Evolutionary conservation across 2,329 filamentous ascomycete species (phyloP), one percentile per base, ranked within the genome.

Genomic region (Magnaporthales sp.): DNA sequence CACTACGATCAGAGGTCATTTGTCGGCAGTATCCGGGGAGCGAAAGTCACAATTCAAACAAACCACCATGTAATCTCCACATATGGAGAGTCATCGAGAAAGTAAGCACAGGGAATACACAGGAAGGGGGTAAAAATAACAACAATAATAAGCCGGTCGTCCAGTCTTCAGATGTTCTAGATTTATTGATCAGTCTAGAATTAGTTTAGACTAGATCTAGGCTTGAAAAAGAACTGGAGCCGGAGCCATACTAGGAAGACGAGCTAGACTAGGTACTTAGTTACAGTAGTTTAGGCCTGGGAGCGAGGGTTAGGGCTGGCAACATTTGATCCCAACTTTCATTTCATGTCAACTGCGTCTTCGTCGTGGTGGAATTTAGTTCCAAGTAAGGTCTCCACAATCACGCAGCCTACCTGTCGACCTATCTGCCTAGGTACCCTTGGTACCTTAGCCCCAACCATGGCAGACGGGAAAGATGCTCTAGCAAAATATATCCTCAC

Each of bases 401-500:
- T 46, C 15, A 46, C 38, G 38, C 19, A 46, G 32, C 32, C 32
- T 38, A 38, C 32, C 32, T 15, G 8, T 11, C 32, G 11, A 38
- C 11, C 32, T 15, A 5, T n/a, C n/a, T 9, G 30, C 30, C 30
- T 31, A 31, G 30, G 30, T 9, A 31, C 30, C 32, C 38, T 46
- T 7, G 38, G n/a, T 19, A 46, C 38, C 15, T 46, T 19, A 46
- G 15, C 38, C 38, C 15, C 15, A 46, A n/a, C 38, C 22, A 32
- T 38, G 62, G 27, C 27, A 58, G 54, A 65, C 10, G 54, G 64
- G 10, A n/a, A 58, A 26, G 64, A 29, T 7, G 19, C 54, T 7
- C 46, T 65, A 30, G 46, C 24, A 51, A n/a, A 72, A 63, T 73
- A 72, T 62, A 66, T 72, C n/a, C 69, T 73, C 58, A 71, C 71